Conservation (phyloP, 345 rosid genomes). For the Sonneratia caseolaris region DNA sequence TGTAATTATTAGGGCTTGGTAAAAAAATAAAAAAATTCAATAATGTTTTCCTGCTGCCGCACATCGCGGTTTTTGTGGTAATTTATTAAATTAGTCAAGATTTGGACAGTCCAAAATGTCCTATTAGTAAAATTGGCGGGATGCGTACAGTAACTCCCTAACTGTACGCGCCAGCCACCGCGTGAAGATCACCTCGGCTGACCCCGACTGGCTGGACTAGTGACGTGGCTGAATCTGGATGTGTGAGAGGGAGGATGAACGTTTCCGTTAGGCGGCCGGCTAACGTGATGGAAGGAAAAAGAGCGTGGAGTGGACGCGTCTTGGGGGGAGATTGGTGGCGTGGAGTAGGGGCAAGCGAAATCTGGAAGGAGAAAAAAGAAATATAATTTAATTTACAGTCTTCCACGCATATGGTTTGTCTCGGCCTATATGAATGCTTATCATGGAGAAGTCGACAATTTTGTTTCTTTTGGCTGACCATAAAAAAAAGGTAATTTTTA, state of each 20-base stretch:
- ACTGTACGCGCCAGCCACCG: background rate
- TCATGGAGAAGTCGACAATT: background rate
- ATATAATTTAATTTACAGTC: no score
- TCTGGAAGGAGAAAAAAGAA: background rate
- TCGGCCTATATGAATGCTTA: background rate
- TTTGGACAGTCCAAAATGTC: no score
- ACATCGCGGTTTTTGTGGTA: no score
- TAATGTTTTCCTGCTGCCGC: no score
- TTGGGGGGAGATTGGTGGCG: background rate
- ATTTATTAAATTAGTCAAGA: no score
- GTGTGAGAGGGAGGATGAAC: background rate
- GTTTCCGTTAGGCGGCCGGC: background rate
- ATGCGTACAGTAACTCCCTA: no score
- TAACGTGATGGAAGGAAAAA: background rate
- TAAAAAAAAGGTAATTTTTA: no score
- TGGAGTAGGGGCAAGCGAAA: background rate
- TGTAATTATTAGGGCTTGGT: no score
- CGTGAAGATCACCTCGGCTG: background rate
- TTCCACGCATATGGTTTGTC: background rate
- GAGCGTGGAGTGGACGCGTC: background rate
- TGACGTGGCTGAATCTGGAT: conserved; percentile 5
- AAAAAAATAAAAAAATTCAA: no score
- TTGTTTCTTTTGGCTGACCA: background rate
- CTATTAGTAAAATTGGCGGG: no score
- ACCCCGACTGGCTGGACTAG: background rate